Evolutionary conservation across 2,329 filamentous ascomycete genomes (phyloP).

Genomic region (Phaeosphaeria sp.): DNA sequence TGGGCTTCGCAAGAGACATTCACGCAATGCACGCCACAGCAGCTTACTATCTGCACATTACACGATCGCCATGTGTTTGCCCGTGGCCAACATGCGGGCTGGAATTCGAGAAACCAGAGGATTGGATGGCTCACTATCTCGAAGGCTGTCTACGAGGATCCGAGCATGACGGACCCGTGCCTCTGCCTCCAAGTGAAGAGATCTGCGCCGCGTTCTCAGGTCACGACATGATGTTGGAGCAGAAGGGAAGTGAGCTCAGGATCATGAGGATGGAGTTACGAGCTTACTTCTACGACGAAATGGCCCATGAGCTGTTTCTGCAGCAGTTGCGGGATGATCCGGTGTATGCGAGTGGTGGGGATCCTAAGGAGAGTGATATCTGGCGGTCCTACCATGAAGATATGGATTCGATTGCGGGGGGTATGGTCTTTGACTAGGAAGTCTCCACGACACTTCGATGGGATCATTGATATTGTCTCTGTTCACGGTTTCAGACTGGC

Average conservation of each 20-base stretch:
- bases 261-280: neutral
- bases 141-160: neutral
- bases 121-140: constrained; percentile 1
- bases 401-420: constrained; percentile 1
- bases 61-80: constrained; percentile 4
- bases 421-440: no score
- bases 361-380: constrained; percentile 5
- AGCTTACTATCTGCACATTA: constrained; percentile 5
- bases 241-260: neutral
- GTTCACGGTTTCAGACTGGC: no score
- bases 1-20: neutral
- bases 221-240: constrained; percentile 1
- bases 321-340: constrained; percentile 9
- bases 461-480: no score
- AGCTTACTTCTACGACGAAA: constrained; percentile 5
- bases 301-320: constrained; percentile 1
- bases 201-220: neutral
- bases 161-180: neutral
- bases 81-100: constrained; percentile 1
- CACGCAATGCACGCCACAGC: constrained; percentile 5
- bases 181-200: neutral
- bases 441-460: no score
- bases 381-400: constrained; percentile 5
- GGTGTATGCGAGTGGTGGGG: constrained; percentile 2
- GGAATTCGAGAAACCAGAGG: neutral